Conservation (phyloP, 2,329 filamentous ascomycete species). For the Fusarium goolgardi region DNA sequence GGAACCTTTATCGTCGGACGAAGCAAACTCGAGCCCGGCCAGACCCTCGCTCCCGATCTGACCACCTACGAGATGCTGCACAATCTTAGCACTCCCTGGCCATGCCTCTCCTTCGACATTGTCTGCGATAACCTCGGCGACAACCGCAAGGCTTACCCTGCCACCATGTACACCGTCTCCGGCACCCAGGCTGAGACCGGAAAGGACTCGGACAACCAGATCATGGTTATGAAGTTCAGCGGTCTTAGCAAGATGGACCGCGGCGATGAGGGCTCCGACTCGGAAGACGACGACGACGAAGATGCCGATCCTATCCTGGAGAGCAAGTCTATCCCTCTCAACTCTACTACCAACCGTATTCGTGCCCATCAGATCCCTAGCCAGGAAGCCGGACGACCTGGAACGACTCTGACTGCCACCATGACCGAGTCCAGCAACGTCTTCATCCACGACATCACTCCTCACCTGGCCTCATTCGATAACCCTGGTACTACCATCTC, state of each 20-base stretch:
- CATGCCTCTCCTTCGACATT: constrained; percentile 95
- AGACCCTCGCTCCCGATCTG: constrained; percentile 89
- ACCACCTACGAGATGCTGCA: constrained; percentile 99
- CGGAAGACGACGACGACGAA: constrained; percentile 80
- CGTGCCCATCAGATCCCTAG: constrained; percentile 84
- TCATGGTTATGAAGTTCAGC: constrained; percentile 97
- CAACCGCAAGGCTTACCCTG: constrained; percentile 91
- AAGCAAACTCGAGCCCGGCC: constrained; percentile 88
- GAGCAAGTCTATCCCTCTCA: constrained; percentile 87
- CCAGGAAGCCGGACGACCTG: constrained; percentile 75
- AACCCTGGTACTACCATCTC: constrained; percentile 84
- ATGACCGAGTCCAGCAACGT: constrained; percentile 93
- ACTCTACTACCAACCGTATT: constrained; percentile 92
- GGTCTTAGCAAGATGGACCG: constrained; percentile 88
- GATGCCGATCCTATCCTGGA: constrained; percentile 90
- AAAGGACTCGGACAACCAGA: constrained; percentile 85
- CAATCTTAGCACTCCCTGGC: constrained; percentile 93
- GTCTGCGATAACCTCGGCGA: constrained; percentile 87
- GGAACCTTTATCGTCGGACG: constrained; percentile 96
- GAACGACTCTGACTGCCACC: constrained; percentile 85
- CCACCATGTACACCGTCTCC: constrained; percentile 93
- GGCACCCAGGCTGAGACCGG: constrained; percentile 89
- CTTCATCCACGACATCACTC: constrained; percentile 93
- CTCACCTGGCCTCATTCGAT: constrained; percentile 90
- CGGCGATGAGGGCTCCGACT: constrained; percentile 74